These are phyloP conservation scores for Saccharomycopsis javanensis DNA, from an alignment of 805 yeast species.

Conservation along the genomic window DNA sequence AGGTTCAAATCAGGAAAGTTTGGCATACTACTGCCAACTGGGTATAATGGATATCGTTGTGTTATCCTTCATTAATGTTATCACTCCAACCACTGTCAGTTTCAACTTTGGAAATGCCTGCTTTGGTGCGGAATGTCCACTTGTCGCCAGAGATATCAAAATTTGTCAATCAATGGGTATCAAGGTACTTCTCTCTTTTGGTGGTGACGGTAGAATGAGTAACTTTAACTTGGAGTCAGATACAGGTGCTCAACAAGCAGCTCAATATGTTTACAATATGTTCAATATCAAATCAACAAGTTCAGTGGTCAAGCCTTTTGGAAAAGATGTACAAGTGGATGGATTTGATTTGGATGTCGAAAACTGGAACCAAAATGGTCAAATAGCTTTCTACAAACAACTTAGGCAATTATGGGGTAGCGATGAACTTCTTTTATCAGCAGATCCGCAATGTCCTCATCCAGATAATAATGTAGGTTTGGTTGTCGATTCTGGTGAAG, in stretches of 20 bases:
- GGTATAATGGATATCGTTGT: conserved; percentile 38
- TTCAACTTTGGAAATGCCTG: conserved; percentile 40
- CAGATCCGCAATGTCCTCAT: conserved; percentile 59
- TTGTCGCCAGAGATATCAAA: conserved; percentile 56
- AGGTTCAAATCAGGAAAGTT: conserved; percentile 36
- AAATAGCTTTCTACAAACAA: conserved; percentile 35
- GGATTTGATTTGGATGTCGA: conserved; percentile 17
- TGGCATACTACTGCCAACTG: conserved; percentile 42
- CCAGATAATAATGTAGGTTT: conserved; percentile 42
- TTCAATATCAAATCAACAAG: conserved; percentile 41
- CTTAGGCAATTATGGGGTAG: conserved; percentile 28
- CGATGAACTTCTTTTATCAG: conserved; percentile 44
- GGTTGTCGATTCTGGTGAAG: conserved; percentile 33
- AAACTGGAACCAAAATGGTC: conserved; percentile 36
- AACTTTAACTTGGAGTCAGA: conserved; percentile 81
- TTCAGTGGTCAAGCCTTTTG: conserved; percentile 8
- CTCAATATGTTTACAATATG: conserved; percentile 48
- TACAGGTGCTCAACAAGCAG: conserved; percentile 59
- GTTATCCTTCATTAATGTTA: conserved; percentile 24
- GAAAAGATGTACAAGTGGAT: conserved; percentile 8
- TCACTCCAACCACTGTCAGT: conserved; percentile 29
- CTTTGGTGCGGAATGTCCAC: conserved; percentile 24
- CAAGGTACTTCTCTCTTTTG: conserved; percentile 63
- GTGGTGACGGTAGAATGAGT: conserved; percentile 59
- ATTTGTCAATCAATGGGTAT: conserved; percentile 72